Evolutionary conservation across 805 yeast genomes (phyloP), one percentile per base, ranked within the genome.

Genomic region (Kuraishia floccosa): DNA sequence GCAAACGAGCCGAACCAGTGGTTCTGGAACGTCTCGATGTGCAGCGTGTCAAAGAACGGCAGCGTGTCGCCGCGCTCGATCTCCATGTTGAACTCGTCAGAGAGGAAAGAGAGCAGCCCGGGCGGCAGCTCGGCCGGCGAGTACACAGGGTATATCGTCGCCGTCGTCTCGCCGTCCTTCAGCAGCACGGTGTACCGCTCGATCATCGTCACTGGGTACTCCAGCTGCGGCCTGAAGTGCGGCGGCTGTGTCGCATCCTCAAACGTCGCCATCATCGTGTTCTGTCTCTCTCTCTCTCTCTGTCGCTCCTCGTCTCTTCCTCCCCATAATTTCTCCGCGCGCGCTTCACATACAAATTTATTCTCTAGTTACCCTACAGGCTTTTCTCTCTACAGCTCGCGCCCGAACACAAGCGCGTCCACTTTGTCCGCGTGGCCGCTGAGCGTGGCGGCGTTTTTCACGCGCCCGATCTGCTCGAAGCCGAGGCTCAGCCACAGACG

Each of bases 61-160:
- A 72, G 77, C 6, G 94, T 79, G 37, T 82, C 89, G 23, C 96
- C 96, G 27, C 84, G 65, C 37, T 78, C 87, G 16, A 89, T 73
- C 50, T 89, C 98, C 75, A 81, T 79, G 52, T 89, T 89, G 57
- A 82, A 83, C 54, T 91, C 97, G 49, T 87, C 96, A 38, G 89
- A 74, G 25, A 89, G 51, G 47, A 89, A 87, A 13, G 81, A 79
- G 24, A 85, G 52, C 17, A 89, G 60, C 0, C 85, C 89, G 2
- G 72, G 69, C 0, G 97, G 97, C 9, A 89, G 58, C 34, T 76
- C 74, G 17, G 65, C 65, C 1, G 76, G 63, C 18, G 72, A 68
- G 35, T 73, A 66, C 10, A 89, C 70, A 4, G 98, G 97, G 47
- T 84, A 85, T 36, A 91, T 77, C 3, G 96, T 87, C 2, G 96